phyloP scores from a whole-genome alignment of 768 basidiomycete species.

The Suillus occidentalis region DNA sequence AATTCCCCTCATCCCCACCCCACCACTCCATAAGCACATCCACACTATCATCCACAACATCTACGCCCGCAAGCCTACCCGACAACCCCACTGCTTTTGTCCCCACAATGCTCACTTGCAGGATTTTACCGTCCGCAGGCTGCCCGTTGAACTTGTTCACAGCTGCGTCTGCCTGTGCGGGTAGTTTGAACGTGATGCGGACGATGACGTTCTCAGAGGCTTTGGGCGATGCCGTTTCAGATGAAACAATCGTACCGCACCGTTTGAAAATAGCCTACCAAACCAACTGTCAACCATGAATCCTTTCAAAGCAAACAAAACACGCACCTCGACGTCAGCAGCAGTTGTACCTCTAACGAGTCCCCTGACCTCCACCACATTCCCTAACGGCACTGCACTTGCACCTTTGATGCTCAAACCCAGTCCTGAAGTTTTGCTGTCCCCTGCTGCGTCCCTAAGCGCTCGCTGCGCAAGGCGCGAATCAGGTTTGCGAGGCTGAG shows the following conservation, averaged over 20 bases:
- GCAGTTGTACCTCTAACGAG: constrained; percentile 75
- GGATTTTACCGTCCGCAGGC: constrained; percentile 76
- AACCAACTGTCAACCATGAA: not conserved
- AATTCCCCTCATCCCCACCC: constrained; percentile 34
- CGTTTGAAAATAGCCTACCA: constrained; percentile 73
- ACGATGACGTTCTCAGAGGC: constrained; percentile 49
- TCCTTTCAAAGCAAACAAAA: not conserved
- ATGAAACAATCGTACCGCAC: constrained; percentile 63
- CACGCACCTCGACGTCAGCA: constrained; percentile 63
- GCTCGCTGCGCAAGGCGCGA: constrained; percentile 60
- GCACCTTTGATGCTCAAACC: constrained; percentile 72
- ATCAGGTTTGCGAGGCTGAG: constrained; percentile 50
- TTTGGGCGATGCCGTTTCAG: constrained; percentile 21
- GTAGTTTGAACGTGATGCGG: constrained; percentile 70
- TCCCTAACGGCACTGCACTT: constrained; percentile 47
- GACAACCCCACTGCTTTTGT: constrained; percentile 53
- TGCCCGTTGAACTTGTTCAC: constrained; percentile 77
- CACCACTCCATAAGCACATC: constrained; percentile 65
- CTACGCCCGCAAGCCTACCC: constrained; percentile 58
- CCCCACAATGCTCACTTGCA: constrained; percentile 66
- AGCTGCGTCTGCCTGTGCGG: constrained; percentile 61
- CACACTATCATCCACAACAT: constrained; percentile 41
- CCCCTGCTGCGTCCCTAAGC: constrained; percentile 56
- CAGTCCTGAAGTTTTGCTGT: constrained; percentile 13
- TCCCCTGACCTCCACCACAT: constrained; percentile 74